These are phyloP conservation scores for Vaccinium vitisidaea DNA, from an alignment of 148 eudicot genomes.

Conservation along the genomic window DNA sequence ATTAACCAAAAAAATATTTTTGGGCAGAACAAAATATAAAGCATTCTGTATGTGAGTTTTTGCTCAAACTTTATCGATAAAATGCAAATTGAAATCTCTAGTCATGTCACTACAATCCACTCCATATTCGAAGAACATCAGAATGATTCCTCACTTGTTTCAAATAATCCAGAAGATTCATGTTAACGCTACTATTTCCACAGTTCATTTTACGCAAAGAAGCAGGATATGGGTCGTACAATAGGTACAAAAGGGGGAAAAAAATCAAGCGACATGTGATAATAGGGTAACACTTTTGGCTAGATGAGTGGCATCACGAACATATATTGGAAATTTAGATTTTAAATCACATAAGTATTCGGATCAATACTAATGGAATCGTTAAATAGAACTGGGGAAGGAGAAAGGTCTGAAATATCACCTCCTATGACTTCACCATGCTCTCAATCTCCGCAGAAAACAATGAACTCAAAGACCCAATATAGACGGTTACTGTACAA, in stretches of 20 bases:
- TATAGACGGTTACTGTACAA: slow-evolving; percentile 15
- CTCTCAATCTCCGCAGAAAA: slow-evolving; percentile 9
- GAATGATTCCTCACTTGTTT: not conserved
- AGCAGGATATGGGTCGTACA: not conserved
- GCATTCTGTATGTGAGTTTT: not conserved
- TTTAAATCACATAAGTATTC: slow-evolving; percentile 8
- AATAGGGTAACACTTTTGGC: not conserved
- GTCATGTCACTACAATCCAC: not conserved
- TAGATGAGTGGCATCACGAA: not conserved
- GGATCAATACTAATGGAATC: not conserved
- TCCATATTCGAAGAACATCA: not conserved
- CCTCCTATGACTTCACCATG: not conserved
- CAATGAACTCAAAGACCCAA: not conserved
- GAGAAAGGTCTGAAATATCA: slow-evolving; percentile 1
- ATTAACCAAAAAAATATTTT: not conserved
- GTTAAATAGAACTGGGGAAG: slow-evolving; percentile 7
- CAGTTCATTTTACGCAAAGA: not conserved
- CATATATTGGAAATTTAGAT: not conserved
- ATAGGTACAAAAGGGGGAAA: too few relatives aligned
- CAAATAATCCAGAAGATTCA: not conserved
- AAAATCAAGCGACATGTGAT: not conserved
- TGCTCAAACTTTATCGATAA: not conserved
- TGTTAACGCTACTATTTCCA: not conserved
- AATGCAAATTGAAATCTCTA: not conserved
- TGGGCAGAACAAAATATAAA: not conserved